Base-by-base conservation (phyloP, 805 yeast species). In the Ogataea pini region DNA sequence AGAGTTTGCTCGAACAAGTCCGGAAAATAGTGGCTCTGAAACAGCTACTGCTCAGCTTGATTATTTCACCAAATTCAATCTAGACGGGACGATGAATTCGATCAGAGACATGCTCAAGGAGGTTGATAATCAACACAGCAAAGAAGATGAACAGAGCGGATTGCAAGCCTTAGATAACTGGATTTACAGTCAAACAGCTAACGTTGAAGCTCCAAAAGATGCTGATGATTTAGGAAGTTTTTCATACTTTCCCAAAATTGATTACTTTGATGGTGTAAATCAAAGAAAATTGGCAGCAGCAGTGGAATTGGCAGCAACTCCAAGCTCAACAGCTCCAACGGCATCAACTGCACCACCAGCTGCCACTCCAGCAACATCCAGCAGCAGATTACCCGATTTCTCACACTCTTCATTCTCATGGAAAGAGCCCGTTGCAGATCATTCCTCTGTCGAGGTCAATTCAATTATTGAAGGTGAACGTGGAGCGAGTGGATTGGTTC, bases 41-140 rank as follows among this genome's bases (percentile, higher is more conserved):
- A 33, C 49, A n/a, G 34, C 34, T 6, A 36, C 42, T 12, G 22
- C 49, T 6, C 46, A 46, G 27, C 38, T 46, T 8, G 49, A 46
- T 17, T 41, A 46, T 29, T 46, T 46, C 32, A 46, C 46, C 14
- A 46, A 46, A 22, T 46, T 46, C 29, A 46, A 46, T 28, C 42
- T 41, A 14, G 49, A 46, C 18, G 49, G 49, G 4, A 46, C 49
- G n/a, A 41, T 32, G 42, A 46, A 46, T 18, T 41, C 49, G 12
- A 34, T 46, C 32, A 12, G 46, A 9, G 46, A 41, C 16, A 34
- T 46, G 27, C 16, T 46, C 13, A 42, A 44, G 20, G 49, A 36
- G 22, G 31, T 46, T 20, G 49, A 41, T 24, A 36, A 33, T 24
- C 46, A 46, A 19, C 49, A 46, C 18, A 46, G 32, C 31, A 36